These are phyloP conservation scores for Linnemannia schmuckeri DNA, from an alignment of 192 early-diverging fungal genomes.

Conservation along the genomic window DNA sequence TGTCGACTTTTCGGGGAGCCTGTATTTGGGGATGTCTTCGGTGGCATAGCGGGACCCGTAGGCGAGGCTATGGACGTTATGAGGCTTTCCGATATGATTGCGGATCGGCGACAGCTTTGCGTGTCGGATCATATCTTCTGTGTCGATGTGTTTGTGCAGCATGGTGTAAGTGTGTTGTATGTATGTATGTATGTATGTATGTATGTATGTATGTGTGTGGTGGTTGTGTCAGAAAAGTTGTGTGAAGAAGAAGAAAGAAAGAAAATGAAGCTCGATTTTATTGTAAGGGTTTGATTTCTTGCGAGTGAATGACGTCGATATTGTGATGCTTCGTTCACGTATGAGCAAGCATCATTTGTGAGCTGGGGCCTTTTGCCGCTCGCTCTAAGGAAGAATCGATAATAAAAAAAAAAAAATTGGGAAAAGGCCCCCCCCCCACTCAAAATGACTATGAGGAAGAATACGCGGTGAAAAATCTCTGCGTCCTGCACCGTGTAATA, in stretches of 20 bases:
- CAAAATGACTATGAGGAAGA: too few species aligned
- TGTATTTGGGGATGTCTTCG: conserved; percentile 59
- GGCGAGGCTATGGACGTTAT: conserved; percentile 39
- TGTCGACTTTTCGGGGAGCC: conserved; percentile 53
- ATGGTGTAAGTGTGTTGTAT: not conserved
- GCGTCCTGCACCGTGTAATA: not conserved
- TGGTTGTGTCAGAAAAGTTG: not conserved
- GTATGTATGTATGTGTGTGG: not conserved
- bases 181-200: not conserved
- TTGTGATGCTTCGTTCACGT: not conserved
- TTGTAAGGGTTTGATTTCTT: not conserved
- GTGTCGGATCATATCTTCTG: conserved; percentile 29
- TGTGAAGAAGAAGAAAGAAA: not conserved
- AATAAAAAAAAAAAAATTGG: too few species aligned
- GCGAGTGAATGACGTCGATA: not conserved
- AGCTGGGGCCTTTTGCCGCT: too few species aligned
- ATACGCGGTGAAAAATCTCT: not conserved
- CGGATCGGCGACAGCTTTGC: conserved; percentile 7
- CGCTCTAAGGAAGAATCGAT: too few species aligned
- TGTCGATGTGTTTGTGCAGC: conserved; percentile 57
- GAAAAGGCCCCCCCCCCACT: too few species aligned
- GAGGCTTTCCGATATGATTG: not conserved
- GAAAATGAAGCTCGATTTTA: not conserved
- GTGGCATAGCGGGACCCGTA: conserved; percentile 63
- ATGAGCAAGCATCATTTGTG: too few species aligned